These are phyloP conservation scores for Scleromitrula shiraiana DNA, from an alignment of 2,329 filamentous ascomycete species.

Conservation along the genomic window DNA sequence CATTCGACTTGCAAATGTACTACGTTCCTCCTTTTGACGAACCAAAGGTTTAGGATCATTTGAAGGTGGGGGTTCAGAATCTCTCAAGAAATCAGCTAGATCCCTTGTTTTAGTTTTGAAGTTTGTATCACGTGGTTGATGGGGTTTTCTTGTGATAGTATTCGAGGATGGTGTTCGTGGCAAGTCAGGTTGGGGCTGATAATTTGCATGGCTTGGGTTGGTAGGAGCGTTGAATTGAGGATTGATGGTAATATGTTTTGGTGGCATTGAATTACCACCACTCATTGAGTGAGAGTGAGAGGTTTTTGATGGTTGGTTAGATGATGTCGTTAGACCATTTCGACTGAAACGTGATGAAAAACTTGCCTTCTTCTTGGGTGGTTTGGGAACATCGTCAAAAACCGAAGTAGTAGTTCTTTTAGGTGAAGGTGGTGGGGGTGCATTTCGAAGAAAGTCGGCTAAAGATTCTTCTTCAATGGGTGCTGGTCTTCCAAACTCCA, in stretches of 20 bases:
- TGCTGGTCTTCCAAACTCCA: conserved; percentile 19
- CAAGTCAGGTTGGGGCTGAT: conserved; percentile 19
- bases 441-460: conserved; percentile 65
- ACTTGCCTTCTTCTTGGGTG: conserved; percentile 49
- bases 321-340: conserved; percentile 27
- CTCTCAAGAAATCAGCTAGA: conserved; percentile 59
- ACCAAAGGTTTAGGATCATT: conserved; percentile 1
- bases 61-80: conserved; percentile 19
- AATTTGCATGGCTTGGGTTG: conserved; percentile 34
- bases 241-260: conserved; percentile 27
- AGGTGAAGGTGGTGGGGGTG: conserved; percentile 53
- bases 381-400: conserved; percentile 14
- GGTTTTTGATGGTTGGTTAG: conserved; percentile 31
- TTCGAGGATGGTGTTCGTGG: conserved; percentile 17
- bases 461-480: conserved; percentile 52
- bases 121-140: conserved; percentile 29
- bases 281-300: conserved; percentile 23
- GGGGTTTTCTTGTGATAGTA: conserved; percentile 45
- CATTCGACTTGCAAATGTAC: conserved; percentile 8
- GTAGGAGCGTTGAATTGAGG: conserved; percentile 43
- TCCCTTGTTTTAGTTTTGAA: conserved; percentile 46
- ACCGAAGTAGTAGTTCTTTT: conserved; percentile 19
- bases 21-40: conserved; percentile 4
- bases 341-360: conserved; percentile 51
- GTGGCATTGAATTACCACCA: conserved; percentile 32